A percentile compares a stretch with the other conserved stretches of the same genome.
Evolutionary conservation across 306 rosid species (phyloP).

Genomic region (Cucurbita argyrosperma): DNA sequence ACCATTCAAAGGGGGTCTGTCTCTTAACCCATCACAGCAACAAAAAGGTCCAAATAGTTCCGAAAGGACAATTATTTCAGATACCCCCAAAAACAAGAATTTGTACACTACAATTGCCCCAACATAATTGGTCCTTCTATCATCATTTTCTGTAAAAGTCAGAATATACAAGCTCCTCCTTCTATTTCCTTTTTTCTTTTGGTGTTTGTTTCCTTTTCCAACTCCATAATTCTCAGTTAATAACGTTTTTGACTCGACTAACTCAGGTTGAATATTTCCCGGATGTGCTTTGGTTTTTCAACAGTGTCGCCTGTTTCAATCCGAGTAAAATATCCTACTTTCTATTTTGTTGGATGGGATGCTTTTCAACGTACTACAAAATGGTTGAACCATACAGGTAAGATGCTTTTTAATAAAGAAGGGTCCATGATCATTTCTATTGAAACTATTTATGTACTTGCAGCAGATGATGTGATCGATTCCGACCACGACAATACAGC

Average conservation of each 20-base stretch:
- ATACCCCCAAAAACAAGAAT: conserved; percentile 1
- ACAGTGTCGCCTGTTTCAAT: not conserved
- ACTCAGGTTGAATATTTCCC: not conserved
- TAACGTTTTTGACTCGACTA: not conserved
- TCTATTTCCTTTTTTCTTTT: not conserved
- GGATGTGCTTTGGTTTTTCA: not conserved
- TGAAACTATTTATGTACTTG: not conserved
- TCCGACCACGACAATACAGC: conserved; percentile 8
- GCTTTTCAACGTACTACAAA: not conserved
- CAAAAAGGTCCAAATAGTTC: conserved; percentile 4
- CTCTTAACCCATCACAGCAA: conserved; percentile 8
- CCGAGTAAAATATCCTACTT: not conserved
- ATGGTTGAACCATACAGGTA: not conserved
- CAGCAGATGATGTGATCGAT: not conserved
- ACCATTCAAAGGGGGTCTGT: conserved; percentile 6
- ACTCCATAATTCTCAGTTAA: not conserved
- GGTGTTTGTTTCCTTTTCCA: not conserved
- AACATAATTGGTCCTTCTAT: not conserved
- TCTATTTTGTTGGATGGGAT: conserved; percentile 1
- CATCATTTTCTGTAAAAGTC: conserved; percentile 7
- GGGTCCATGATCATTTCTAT: not conserved
- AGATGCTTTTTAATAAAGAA: conserved; percentile 1
- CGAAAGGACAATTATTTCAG: conserved; percentile 8
- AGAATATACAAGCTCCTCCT: not conserved
- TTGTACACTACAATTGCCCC: conserved; percentile 9